These are phyloP conservation scores for Pestalotiopsis sp. DNA, from an alignment of 2,329 filamentous ascomycete species.

Conservation along the genomic window DNA sequence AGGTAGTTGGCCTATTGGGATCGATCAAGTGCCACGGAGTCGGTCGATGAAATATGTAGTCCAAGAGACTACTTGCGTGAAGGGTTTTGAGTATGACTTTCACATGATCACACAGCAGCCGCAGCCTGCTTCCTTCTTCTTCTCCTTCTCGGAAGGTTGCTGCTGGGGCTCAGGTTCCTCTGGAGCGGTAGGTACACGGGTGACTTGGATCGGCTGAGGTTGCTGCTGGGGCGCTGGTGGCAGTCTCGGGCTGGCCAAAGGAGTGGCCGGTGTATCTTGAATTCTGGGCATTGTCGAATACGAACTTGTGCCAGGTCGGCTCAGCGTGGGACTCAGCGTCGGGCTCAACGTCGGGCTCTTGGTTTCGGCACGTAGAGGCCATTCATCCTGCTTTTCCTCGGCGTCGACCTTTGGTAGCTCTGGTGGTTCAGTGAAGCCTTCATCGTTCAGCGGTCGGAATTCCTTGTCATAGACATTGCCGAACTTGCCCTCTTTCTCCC, in stretches of 20 bases:
- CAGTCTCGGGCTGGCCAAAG: slow-evolving; percentile 48
- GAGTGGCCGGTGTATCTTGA: slow-evolving; percentile 44
- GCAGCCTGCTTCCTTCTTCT: slow-evolving; percentile 62
- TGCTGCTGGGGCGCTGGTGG: slow-evolving; percentile 44
- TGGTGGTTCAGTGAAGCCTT: slow-evolving; percentile 52
- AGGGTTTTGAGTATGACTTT: slow-evolving; percentile 24
- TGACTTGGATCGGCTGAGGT: slow-evolving; percentile 40
- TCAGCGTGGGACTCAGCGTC: slow-evolving; percentile 38
- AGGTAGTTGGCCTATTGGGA: neutral
- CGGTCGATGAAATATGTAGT: neutral
- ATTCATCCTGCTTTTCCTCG: slow-evolving; percentile 46
- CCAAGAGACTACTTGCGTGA: neutral
- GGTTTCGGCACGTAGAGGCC: slow-evolving; percentile 58
- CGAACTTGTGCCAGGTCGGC: slow-evolving; percentile 48
- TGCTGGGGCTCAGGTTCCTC: slow-evolving; percentile 40
- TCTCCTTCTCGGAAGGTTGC: slow-evolving; percentile 44
- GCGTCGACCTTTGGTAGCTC: slow-evolving; percentile 35
- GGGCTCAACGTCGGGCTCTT: slow-evolving; percentile 53
- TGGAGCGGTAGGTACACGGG: slow-evolving; percentile 52
- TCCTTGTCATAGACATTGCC: slow-evolving; percentile 85
- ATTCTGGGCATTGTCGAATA: slow-evolving; percentile 69
- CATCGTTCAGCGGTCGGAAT: slow-evolving; percentile 79
- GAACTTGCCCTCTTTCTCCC: slow-evolving; percentile 89
- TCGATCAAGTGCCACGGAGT: neutral
- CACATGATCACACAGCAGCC: slow-evolving; percentile 79